Evolutionary conservation across 345 rosid species (phyloP).

Genomic region (Pugionium cornutum): DNA sequence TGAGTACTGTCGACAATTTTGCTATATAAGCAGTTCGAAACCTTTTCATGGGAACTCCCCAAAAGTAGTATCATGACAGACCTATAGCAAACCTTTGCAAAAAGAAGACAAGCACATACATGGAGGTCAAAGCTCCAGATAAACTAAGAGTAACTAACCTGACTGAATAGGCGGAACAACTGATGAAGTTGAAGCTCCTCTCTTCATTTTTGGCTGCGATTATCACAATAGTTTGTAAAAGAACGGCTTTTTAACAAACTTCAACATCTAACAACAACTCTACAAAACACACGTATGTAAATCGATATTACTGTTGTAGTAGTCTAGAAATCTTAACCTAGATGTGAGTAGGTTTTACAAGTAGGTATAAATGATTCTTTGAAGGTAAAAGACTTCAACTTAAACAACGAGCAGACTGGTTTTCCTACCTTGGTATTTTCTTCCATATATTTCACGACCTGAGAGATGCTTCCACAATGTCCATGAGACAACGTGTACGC

Average conservation of each 20-base stretch:
- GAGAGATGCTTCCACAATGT: slow-evolving; percentile 67
- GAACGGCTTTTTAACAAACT: slow-evolving; percentile 11
- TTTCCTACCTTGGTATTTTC: slow-evolving; percentile 77
- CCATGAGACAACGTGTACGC: slow-evolving; percentile 78
- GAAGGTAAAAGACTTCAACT: slow-evolving; percentile 5
- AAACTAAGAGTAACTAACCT: slow-evolving; percentile 48
- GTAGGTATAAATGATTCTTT: slow-evolving; percentile 15
- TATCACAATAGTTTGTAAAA: slow-evolving; percentile 15
- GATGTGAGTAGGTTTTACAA: slow-evolving; percentile 18
- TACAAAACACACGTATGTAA: slow-evolving; percentile 1
- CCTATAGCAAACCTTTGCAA: slow-evolving; percentile 8
- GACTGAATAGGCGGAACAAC: slow-evolving; percentile 44
- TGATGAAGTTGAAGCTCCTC: slow-evolving; percentile 55
- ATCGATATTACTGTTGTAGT: slow-evolving; percentile 5
- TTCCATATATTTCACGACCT: slow-evolving; percentile 82
- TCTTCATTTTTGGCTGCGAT: slow-evolving; percentile 73
- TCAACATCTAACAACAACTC: slow-evolving; percentile 17
- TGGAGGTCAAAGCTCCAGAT: slow-evolving; percentile 1
- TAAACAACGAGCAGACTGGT: slow-evolving; percentile 1
- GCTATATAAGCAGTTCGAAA: background rate
- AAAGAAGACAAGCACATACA: slow-evolving; percentile 18
- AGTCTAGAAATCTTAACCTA: slow-evolving; percentile 6
- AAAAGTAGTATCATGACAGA: slow-evolving; percentile 10
- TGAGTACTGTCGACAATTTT: background rate
- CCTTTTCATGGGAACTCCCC: background rate